phyloP scores from a whole-genome alignment of 2,329 filamentous ascomycete species.

The Colletotrichum lentis region DNA sequence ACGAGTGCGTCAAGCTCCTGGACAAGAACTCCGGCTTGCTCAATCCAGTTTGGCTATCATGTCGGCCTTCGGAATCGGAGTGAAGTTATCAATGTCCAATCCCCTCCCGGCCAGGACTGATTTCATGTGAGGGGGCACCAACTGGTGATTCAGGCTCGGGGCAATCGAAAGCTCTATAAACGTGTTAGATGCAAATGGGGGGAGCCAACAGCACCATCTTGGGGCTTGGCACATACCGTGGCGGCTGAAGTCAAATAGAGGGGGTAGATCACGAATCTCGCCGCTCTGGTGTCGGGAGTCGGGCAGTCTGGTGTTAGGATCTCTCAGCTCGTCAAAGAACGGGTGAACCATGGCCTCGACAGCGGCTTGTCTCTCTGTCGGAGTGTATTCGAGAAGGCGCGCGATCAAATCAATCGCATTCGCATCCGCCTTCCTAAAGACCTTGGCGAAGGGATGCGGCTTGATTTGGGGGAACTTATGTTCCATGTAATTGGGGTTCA shows the following conservation, averaged over 20 bases:
- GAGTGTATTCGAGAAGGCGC: constrained; percentile 93
- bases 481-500: constrained; percentile 99
- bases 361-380: constrained; percentile 90
- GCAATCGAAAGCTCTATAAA: constrained; percentile 90
- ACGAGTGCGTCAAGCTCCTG: constrained; percentile 41
- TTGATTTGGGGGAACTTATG: constrained; percentile 99
- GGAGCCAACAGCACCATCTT: neutral
- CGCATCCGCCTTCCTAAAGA: constrained; percentile 94
- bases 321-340: constrained; percentile 96
- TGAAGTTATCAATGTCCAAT: constrained; percentile 93
- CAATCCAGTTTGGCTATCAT: constrained; percentile 99
- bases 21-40: constrained; percentile 53
- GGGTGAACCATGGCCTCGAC: constrained; percentile 98
- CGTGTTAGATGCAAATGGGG: constrained; percentile 21
- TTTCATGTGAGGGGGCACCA: constrained; percentile 85
- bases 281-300: constrained; percentile 92
- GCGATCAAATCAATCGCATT: constrained; percentile 96
- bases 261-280: constrained; percentile 80
- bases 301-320: constrained; percentile 88
- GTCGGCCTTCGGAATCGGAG: constrained; percentile 88
- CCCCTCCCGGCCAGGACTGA: constrained; percentile 77
- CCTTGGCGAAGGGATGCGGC: constrained; percentile 98
- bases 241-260: constrained; percentile 89
- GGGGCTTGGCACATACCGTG: constrained; percentile 73
- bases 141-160: constrained; percentile 82